Evolutionary conservation across 2,329 filamentous ascomycete genomes (phyloP).

Genomic region (Macrophomina tecta): DNA sequence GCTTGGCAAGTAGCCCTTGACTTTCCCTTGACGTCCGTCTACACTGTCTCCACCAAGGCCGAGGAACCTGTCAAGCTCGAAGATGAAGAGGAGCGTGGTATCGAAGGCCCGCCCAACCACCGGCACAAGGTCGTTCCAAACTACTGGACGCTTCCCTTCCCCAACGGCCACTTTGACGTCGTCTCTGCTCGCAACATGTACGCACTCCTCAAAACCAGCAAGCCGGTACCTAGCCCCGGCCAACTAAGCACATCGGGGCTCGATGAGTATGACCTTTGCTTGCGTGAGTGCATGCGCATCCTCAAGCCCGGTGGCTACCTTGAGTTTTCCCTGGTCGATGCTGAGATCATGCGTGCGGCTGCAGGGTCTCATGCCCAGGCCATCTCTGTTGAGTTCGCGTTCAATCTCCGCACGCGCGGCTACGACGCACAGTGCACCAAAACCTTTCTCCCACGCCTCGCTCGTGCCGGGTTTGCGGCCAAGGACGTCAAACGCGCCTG

Average conservation of each 20-base stretch:
- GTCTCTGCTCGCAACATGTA: slow-evolving; percentile 89
- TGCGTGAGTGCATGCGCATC: slow-evolving; percentile 86
- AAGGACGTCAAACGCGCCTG: slow-evolving; percentile 81
- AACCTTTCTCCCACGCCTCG: slow-evolving; percentile 76
- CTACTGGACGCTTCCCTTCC: slow-evolving; percentile 83
- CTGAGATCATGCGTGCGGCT: slow-evolving; percentile 85
- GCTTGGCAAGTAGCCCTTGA: slow-evolving; percentile 90
- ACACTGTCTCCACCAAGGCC: slow-evolving; percentile 75
- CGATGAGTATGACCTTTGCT: slow-evolving; percentile 87
- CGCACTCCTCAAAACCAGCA: slow-evolving; percentile 73
- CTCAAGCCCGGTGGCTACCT: slow-evolving; percentile 92
- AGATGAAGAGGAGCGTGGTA: slow-evolving; percentile 55
- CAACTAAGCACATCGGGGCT: background rate
- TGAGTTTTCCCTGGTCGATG: slow-evolving; percentile 89
- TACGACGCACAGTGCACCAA: slow-evolving; percentile 88
- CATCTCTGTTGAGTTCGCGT: slow-evolving; percentile 89
- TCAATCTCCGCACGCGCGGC: slow-evolving; percentile 84
- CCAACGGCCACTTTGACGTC: slow-evolving; percentile 85
- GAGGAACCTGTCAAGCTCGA: slow-evolving; percentile 42
- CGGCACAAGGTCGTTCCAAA: slow-evolving; percentile 78
- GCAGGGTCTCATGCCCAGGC: slow-evolving; percentile 79
- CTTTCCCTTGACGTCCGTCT: slow-evolving; percentile 84
- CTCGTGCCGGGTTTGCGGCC: slow-evolving; percentile 70
- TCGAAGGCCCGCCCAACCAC: slow-evolving; percentile 84
- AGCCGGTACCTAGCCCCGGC: slow-evolving; percentile 52